Conservation (phyloP, 2,329 filamentous ascomycete species). For the Fusarium coffeatum region DNA sequence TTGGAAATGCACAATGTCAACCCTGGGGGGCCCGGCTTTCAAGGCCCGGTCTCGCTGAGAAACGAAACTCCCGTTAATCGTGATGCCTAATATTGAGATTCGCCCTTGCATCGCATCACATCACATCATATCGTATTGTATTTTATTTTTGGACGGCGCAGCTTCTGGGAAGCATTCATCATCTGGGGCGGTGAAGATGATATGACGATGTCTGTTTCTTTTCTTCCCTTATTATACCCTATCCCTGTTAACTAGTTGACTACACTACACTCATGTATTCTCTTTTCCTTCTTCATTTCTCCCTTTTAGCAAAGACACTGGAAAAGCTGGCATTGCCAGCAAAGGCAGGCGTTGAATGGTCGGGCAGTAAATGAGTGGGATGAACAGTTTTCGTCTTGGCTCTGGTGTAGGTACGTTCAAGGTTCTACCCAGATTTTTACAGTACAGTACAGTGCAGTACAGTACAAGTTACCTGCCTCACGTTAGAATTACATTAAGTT, state of each 20-base stretch:
- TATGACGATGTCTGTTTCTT: constrained; percentile 41
- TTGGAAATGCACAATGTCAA: constrained; percentile 80
- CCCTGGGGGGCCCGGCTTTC: constrained; percentile 60
- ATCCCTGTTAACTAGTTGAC: constrained; percentile 27
- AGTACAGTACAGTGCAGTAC: not conserved
- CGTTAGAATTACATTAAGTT: not conserved
- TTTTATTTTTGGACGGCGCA: constrained; percentile 26
- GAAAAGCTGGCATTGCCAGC: constrained; percentile 26
- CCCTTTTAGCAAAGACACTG: constrained; percentile 13
- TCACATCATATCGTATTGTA: constrained; percentile 13
- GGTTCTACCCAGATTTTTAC: constrained; percentile 17
- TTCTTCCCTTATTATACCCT: constrained; percentile 40
- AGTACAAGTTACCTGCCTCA: constrained; percentile 18
- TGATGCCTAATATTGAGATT: constrained; percentile 7
- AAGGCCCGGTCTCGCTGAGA: constrained; percentile 64
- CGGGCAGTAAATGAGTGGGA: not conserved
- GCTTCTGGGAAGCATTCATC: constrained; percentile 44
- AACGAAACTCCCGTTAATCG: constrained; percentile 46
- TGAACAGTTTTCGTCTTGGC: constrained; percentile 8
- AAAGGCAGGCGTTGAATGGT: constrained; percentile 26
- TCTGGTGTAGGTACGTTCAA: constrained; percentile 23
- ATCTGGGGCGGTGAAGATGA: constrained; percentile 34
- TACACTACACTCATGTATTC: constrained; percentile 27
- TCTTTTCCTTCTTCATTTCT: constrained; percentile 10
- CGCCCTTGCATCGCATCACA: constrained; percentile 6